These are phyloP conservation scores for Pestalotiopsis sp. DNA, from an alignment of 2,329 filamentous ascomycete species.

Conservation along the genomic window DNA sequence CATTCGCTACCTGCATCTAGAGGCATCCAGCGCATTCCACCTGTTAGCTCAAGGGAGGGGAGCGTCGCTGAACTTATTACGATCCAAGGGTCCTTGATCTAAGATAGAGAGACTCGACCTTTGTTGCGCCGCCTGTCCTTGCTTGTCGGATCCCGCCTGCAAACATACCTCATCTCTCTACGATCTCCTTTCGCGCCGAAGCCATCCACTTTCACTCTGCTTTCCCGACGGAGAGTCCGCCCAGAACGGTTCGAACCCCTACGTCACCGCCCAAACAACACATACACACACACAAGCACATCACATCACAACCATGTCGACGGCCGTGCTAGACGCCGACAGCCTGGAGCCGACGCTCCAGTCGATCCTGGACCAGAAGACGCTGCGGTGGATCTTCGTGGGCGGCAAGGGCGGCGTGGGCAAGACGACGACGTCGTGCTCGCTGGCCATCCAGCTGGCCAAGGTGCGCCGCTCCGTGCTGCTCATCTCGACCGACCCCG, in stretches of 20 bases:
- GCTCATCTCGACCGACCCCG: constrained; percentile 96
- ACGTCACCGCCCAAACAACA: neutral
- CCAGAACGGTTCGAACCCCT: neutral
- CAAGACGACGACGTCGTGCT: constrained; percentile 99
- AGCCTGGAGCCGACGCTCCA: constrained; percentile 90
- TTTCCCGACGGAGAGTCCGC: too few species aligned
- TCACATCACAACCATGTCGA: constrained; percentile 32
- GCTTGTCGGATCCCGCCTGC: neutral
- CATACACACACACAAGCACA: neutral
- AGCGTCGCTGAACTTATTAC: neutral
- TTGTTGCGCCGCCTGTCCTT: neutral
- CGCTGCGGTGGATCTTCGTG: constrained; percentile 98
- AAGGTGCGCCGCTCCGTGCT: constrained; percentile 93
- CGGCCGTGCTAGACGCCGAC: constrained; percentile 60
- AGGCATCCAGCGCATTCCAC: constrained; percentile 1
- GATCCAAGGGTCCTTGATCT: neutral
- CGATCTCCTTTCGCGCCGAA: neutral
- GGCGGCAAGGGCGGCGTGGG: constrained; percentile 98
- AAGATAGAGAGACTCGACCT: neutral
- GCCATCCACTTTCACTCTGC: too few species aligned
- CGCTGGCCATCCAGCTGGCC: constrained; percentile 95
- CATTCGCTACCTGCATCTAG: neutral
- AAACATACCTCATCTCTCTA: neutral
- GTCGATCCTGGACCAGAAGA: constrained; percentile 91
- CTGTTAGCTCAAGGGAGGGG: neutral